Evolutionary conservation across 495 filamentous ascomycete genomes (phyloP), one percentile per base, ranked within the genome.

Genomic region (Aspergillus bertholletiae): DNA sequence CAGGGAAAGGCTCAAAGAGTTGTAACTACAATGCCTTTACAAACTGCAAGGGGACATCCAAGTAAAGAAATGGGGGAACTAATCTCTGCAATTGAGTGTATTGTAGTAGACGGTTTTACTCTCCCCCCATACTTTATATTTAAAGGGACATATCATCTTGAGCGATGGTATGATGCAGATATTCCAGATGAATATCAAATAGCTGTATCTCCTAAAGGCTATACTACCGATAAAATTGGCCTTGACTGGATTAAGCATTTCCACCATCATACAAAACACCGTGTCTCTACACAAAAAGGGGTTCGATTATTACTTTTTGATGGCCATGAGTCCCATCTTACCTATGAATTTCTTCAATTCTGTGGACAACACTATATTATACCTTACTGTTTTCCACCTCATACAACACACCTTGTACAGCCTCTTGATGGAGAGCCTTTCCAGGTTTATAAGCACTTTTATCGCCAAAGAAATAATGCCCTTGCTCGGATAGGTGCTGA

Each of bases 121-220:
- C 27, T 28, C 9, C 27, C 27, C 9, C 9, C 27, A 28, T 28
- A 28, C 27, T 28, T 28, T 28, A 28, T 28, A 28, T 28, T 28
- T 9, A 28, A 28, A 28, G 27, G 27, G 9, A 28, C 5, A 28
- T 9, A 21, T 22, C 13, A 46, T 46, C 17, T 46, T 13, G 43
- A 46, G 21, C 18, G 21, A 13, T 46, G 13, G 43, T 46, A 46
- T 24, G 43, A 46, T 13, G 17, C 21, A 13, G 43, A 24, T 46
- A 46, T 46, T 23, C 43, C 18, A 46, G 43, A 23, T 5, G 18
- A 46, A 21, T 46, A 46, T 24, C 43, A 22, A 17, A 46, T 46
- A 46, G 43, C 43, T 22, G 6, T 46, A 46, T 46, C 43, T 46
- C 43, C 43, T 46, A 46, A 46, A 22, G 21, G 17, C 43, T 46